These are phyloP conservation scores for Serpula lacrymans DNA, from an alignment of 768 basidiomycete genomes.

Conservation along the genomic window DNA sequence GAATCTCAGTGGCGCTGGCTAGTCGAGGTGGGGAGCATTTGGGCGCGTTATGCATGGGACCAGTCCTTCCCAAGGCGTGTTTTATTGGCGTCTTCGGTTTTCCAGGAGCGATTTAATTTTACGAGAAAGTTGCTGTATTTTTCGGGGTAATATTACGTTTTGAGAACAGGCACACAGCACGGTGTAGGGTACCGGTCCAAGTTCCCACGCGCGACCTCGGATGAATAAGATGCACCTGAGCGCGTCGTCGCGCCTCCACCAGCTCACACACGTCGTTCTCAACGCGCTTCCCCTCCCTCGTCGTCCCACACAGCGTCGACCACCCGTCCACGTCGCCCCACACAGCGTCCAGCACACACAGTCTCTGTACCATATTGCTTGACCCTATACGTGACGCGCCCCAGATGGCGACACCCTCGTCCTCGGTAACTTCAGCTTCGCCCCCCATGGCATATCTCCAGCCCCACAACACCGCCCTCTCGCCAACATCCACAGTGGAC, in stretches of 20 bases:
- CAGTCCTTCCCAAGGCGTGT: too few species aligned
- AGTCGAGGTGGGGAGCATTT: too few species aligned
- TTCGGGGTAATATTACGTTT: slow-evolving; percentile 11
- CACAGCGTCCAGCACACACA: slow-evolving; percentile 25
- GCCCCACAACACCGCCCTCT: slow-evolving; percentile 36
- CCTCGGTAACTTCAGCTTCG: slow-evolving; percentile 79
- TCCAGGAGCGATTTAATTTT: slow-evolving; percentile 8
- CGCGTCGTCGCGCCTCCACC: slow-evolving; percentile 35
- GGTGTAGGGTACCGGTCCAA: slow-evolving; percentile 23
- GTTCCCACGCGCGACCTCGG: slow-evolving; percentile 28
- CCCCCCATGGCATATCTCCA: slow-evolving; percentile 66
- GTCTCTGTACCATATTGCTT: slow-evolving; percentile 23
- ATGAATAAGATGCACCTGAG: slow-evolving; percentile 37
- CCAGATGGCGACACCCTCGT: slow-evolving; percentile 75
- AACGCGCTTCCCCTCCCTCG: slow-evolving; percentile 32
- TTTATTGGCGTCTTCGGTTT: slow-evolving; percentile 18
- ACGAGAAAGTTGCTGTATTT: too few species aligned
- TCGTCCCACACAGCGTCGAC: slow-evolving; percentile 35
- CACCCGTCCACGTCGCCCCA: slow-evolving; percentile 29
- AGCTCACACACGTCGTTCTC: slow-evolving; percentile 32
- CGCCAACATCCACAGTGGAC: slow-evolving; percentile 34
- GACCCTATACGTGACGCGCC: slow-evolving; percentile 34
- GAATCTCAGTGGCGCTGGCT: too few species aligned
- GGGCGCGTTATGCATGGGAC: too few species aligned
- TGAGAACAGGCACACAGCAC: slow-evolving; percentile 17